phyloP scores from a whole-genome alignment of 345 rosid genomes.

The Populus alba region DNA sequence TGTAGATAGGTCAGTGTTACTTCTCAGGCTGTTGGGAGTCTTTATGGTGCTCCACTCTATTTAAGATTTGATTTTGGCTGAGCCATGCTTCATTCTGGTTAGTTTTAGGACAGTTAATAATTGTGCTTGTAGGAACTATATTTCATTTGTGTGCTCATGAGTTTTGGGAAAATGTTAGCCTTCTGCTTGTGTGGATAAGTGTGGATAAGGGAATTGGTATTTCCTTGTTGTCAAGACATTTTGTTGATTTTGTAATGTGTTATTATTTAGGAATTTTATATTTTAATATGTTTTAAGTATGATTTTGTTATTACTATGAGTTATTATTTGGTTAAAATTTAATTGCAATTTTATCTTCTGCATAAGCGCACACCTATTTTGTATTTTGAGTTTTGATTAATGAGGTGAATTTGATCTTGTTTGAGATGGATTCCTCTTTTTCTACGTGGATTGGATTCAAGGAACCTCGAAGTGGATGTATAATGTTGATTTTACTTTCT shows the following conservation, averaged over 20 bases:
- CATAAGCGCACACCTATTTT: not conserved
- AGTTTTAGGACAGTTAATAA: too few species aligned
- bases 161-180: too few species aligned
- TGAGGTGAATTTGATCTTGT: not conserved
- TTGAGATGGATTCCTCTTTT: not conserved
- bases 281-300: not conserved
- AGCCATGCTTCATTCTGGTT: too few species aligned
- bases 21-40: too few species aligned
- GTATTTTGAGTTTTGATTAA: not conserved
- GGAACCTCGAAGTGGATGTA: not conserved
- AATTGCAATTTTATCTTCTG: not conserved
- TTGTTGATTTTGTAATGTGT: too few species aligned
- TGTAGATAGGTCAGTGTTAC: too few species aligned
- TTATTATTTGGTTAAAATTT: not conserved
- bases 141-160: too few species aligned
- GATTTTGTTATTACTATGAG: not conserved
- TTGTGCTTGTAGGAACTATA: too few species aligned
- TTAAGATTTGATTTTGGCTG: too few species aligned
- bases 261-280: not conserved
- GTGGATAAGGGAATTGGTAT: not conserved
- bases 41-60: too few species aligned
- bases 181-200: too few species aligned
- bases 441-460: not conserved
- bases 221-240: too few species aligned
- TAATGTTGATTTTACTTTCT: not conserved